Conservation (phyloP, 2,329 filamentous ascomycete species). For the Polychaeton citri region DNA sequence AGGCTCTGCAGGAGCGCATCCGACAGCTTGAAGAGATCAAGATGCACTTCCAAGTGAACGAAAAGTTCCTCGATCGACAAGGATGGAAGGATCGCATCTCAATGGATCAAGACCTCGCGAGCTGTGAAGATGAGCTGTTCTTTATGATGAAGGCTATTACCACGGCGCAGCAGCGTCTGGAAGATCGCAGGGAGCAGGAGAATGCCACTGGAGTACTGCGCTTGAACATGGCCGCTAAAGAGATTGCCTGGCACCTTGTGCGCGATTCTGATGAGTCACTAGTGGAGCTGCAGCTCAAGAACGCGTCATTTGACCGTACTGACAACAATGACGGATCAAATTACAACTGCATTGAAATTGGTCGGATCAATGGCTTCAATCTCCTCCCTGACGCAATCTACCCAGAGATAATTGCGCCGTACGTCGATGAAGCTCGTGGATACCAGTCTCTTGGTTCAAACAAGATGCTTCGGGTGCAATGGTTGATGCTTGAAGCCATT, state of each 20-base stretch:
- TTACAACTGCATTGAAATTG: constrained; percentile 79
- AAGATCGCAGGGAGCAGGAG: constrained; percentile 54
- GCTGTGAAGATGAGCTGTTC: constrained; percentile 92
- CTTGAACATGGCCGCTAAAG: constrained; percentile 86
- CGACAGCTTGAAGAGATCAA: constrained; percentile 94
- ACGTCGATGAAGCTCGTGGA: constrained; percentile 50
- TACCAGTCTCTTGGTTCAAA: constrained; percentile 48
- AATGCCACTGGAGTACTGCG: constrained; percentile 63
- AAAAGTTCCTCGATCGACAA: constrained; percentile 70
- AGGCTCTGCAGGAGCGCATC: constrained; percentile 80
- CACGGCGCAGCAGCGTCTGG: constrained; percentile 76
- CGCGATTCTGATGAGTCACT: constrained; percentile 75
- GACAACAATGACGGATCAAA: constrained; percentile 97
- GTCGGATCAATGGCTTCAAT: constrained; percentile 78
- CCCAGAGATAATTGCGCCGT: constrained; percentile 89
- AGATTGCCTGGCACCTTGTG: constrained; percentile 96
- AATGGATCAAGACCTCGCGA: constrained; percentile 78
- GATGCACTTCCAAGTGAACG: constrained; percentile 85
- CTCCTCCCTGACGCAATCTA: constrained; percentile 83
- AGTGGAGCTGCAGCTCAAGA: constrained; percentile 82
- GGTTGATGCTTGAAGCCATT: constrained; percentile 97
- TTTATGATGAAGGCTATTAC: constrained; percentile 99
- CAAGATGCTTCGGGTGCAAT: constrained; percentile 88
- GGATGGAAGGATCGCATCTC: constrained; percentile 83
- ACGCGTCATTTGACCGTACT: constrained; percentile 85